phyloP scores from a whole-genome alignment of 768 basidiomycete genomes.

The Rhodotorula sphaerocarpa region DNA sequence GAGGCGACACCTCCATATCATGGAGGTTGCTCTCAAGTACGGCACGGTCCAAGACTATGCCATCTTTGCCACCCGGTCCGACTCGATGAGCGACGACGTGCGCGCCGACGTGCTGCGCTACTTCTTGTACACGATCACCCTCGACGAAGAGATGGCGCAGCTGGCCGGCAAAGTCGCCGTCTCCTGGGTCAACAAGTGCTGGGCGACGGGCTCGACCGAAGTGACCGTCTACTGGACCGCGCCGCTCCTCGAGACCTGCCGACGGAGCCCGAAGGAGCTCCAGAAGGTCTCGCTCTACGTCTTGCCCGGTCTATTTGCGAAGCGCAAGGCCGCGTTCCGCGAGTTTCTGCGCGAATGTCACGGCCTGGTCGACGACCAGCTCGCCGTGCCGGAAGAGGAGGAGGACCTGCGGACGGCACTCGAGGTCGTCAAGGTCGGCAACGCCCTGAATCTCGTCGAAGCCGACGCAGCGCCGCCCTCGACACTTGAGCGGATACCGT shows the following conservation, averaged over 20 bases:
- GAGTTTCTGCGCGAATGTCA: constrained; percentile 8
- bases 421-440: constrained; percentile 22
- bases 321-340: constrained; percentile 2
- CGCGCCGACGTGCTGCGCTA: constrained; percentile 7
- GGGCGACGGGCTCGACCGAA: not conserved
- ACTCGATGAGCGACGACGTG: not conserved
- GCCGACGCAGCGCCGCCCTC: constrained; percentile 1
- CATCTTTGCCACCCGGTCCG: not conserved
- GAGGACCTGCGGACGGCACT: constrained; percentile 24
- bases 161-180: constrained; percentile 17
- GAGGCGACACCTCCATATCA: constrained; percentile 17
- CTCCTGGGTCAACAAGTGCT: constrained; percentile 22
- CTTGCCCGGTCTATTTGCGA: constrained; percentile 7
- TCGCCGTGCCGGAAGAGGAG: not conserved
- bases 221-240: constrained; percentile 8
- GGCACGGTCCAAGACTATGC: constrained; percentile 7
- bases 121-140: constrained; percentile 14
- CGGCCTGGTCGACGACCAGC: not conserved
- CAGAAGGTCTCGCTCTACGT: constrained; percentile 19
- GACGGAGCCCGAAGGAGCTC: not conserved
- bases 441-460: constrained; percentile 24
- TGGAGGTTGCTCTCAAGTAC: constrained; percentile 11
- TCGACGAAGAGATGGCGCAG: constrained; percentile 30
- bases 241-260: constrained; percentile 12
- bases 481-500: not conserved